phyloP scores from a whole-genome alignment of 306 rosid genomes.

The Prunus mume region DNA sequence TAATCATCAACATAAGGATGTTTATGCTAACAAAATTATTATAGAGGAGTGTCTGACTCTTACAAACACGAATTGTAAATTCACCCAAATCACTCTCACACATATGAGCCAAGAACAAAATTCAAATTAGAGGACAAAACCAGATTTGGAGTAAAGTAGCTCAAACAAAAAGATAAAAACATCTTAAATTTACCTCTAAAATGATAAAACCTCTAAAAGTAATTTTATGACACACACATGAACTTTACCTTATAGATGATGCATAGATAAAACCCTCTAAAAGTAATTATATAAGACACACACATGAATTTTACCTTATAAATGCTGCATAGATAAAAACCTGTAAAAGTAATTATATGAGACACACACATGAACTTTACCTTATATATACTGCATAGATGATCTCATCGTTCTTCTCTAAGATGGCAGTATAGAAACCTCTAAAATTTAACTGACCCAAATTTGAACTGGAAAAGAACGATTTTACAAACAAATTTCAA shows the following conservation, averaged over 20 bases:
- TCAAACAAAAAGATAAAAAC: no score
- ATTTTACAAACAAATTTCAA: neutral
- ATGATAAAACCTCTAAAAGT: no score
- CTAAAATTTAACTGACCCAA: slow-evolving; percentile 30
- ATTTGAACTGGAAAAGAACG: slow-evolving; percentile 22
- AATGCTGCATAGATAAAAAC: slow-evolving; percentile 31
- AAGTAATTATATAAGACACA: neutral
- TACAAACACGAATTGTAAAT: no score
- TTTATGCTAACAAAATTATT: no score
- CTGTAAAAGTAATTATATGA: neutral
- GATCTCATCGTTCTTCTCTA: slow-evolving; percentile 37
- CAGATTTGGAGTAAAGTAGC: no score
- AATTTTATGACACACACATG: neutral
- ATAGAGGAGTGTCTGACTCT: no score
- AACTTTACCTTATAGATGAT: no score
- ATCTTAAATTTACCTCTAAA: no score
- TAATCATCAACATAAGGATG: no score
- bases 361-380: neutral
- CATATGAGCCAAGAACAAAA: no score
- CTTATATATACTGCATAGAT: slow-evolving; percentile 36
- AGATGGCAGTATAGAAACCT: slow-evolving; percentile 30
- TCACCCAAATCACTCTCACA: no score
- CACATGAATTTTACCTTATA: slow-evolving; percentile 25
- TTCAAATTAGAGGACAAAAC: no score
- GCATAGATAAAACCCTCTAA: neutral